Conservation (phyloP, 2,329 filamentous ascomycete species). For the Botryotinia convoluta region DNA sequence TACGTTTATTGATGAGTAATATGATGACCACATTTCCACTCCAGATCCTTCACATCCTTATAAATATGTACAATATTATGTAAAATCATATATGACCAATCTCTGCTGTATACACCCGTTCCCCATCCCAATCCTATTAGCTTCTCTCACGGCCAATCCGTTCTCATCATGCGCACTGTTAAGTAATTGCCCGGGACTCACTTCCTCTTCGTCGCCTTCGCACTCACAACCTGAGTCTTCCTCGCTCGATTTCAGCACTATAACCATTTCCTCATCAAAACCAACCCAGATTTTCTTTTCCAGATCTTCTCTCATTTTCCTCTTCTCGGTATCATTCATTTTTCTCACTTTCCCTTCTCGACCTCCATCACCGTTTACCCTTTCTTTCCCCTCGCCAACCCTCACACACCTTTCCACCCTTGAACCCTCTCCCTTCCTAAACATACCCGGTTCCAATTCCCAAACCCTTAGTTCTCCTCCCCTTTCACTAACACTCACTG, state of each 20-base stretch:
- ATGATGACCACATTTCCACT: background rate
- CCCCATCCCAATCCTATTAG: background rate
- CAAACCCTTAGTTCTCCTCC: slow-evolving; percentile 16
- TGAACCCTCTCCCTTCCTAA: slow-evolving; percentile 32
- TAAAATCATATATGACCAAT: slow-evolving; percentile 68
- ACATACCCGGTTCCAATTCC: slow-evolving; percentile 35
- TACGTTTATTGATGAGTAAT: background rate
- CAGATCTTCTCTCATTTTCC: slow-evolving; percentile 3
- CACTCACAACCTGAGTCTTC: background rate
- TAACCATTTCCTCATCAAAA: slow-evolving; percentile 70
- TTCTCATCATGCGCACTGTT: background rate
- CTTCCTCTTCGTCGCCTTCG: background rate
- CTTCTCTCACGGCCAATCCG: too few species aligned
- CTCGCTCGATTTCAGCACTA: slow-evolving; percentile 51
- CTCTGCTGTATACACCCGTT: slow-evolving; percentile 44
- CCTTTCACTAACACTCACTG: slow-evolving; percentile 51
- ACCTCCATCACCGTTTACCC: too few species aligned
- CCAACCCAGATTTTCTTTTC: slow-evolving; percentile 55
- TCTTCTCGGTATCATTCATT: slow-evolving; percentile 16
- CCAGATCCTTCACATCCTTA: background rate
- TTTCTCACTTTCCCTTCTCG: slow-evolving; percentile 49
- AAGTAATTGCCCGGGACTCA: background rate
- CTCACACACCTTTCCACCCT: slow-evolving; percentile 12
- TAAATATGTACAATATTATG: slow-evolving; percentile 31
- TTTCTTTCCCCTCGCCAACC: slow-evolving; percentile 39